Percentiles rank a stretch among this genome's conserved stretches.
Evolutionary conservation across 768 basidiomycete species (phyloP).

Genomic region (Lentinula lateritia): DNA sequence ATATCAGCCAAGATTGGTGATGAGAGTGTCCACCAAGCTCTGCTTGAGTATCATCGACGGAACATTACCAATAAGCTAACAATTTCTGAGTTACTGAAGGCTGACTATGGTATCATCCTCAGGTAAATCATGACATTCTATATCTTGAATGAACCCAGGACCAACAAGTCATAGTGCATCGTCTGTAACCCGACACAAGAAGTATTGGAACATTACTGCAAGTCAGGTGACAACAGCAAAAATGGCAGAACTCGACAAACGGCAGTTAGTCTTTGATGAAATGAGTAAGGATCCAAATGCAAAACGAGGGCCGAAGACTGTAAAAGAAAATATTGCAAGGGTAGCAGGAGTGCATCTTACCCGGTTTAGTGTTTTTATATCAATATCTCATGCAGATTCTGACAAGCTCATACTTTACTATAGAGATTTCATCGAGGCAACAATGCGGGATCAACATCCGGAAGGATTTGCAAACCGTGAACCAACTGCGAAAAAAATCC

Average conservation of each 20-base stretch:
- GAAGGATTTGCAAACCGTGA: constrained; percentile 19
- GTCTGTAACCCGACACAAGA: constrained; percentile 21
- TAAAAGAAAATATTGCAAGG: constrained; percentile 23
- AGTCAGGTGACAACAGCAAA: constrained; percentile 23
- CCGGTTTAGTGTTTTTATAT: constrained; percentile 10
- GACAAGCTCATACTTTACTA: neutral
- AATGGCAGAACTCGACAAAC: constrained; percentile 21
- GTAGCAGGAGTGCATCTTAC: constrained; percentile 28
- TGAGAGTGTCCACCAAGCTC: neutral
- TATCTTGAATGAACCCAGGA: neutral
- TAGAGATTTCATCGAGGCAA: constrained; percentile 10
- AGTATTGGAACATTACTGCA: constrained; percentile 19
- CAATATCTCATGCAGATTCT: too few species aligned
- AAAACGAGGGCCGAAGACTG: constrained; percentile 18
- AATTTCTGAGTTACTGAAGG: constrained; percentile 18
- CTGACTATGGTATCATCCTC: constrained; percentile 23
- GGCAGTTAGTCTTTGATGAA: constrained; percentile 27
- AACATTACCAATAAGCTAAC: constrained; percentile 19
- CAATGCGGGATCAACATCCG: constrained; percentile 17
- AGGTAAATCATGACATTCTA: constrained; percentile 16
- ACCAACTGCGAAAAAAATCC: constrained; percentile 21
- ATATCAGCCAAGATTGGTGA: neutral
- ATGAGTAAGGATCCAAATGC: constrained; percentile 26
- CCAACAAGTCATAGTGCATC: constrained; percentile 14
- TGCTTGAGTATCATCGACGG: constrained; percentile 20